Conservation (phyloP, 208 protist species). For the Phytomonas sp. region DNA sequence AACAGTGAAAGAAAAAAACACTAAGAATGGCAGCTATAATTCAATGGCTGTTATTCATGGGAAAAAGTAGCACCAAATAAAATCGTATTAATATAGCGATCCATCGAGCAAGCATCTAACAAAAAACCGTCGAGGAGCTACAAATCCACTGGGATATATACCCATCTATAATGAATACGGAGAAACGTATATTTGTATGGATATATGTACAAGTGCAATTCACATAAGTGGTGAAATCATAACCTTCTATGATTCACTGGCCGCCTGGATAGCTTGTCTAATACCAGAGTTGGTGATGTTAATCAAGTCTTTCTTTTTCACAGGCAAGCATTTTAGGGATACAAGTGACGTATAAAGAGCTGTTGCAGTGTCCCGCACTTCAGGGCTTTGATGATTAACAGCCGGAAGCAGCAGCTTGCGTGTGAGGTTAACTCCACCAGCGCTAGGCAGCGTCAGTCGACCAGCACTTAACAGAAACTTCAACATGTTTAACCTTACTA, state of each 20-base stretch:
- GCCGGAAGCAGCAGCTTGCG: slow-evolving; percentile 58
- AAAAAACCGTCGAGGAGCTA: background rate
- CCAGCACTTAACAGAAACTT: slow-evolving; percentile 24
- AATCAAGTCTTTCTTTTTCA: slow-evolving; percentile 36
- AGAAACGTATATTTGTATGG: background rate
- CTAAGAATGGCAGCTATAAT: too few species aligned
- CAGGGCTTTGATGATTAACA: slow-evolving; percentile 63
- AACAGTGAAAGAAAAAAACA: background rate
- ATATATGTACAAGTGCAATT: background rate
- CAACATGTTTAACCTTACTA: slow-evolving; percentile 52
- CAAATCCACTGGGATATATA: background rate
- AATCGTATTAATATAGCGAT: background rate
- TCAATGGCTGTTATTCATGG: background rate
- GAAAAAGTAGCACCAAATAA: background rate
- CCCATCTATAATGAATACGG: background rate
- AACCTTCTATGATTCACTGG: background rate
- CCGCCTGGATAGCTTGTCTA: slow-evolving; percentile 27
- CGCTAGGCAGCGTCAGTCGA: slow-evolving; percentile 9
- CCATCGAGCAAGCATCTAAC: background rate
- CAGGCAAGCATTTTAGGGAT: slow-evolving; percentile 13
- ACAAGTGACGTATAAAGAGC: slow-evolving; percentile 35
- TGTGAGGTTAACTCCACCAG: slow-evolving; percentile 21
- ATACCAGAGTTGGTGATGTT: slow-evolving; percentile 61
- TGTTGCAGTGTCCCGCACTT: slow-evolving; percentile 71
- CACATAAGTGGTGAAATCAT: background rate